These are phyloP conservation scores for Colletotrichum tropicicola DNA, from an alignment of 2,329 filamentous ascomycete species.

Conservation along the genomic window DNA sequence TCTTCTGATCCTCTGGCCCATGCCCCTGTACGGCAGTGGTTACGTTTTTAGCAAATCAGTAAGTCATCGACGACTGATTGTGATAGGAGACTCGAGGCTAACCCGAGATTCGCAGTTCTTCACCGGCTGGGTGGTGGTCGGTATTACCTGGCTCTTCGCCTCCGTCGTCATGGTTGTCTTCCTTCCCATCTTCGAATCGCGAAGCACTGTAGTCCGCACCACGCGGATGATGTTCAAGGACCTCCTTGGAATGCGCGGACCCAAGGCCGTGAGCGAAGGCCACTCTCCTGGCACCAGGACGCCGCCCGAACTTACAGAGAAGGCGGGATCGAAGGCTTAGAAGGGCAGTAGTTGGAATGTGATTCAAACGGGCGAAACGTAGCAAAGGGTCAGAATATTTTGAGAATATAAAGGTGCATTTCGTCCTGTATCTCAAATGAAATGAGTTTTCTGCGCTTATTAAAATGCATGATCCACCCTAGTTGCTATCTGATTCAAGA, in stretches of 20 bases:
- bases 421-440: too few relatives aligned
- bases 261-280: neutral
- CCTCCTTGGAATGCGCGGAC: neutral
- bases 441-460: too few relatives aligned
- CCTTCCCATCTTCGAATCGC: slow-evolving; percentile 28
- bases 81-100: neutral
- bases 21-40: slow-evolving; percentile 39
- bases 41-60: slow-evolving; percentile 38
- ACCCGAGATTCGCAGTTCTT: slow-evolving; percentile 62
- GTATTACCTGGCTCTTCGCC: slow-evolving; percentile 75
- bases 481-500: too few relatives aligned
- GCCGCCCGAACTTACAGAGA: slow-evolving; percentile 19
- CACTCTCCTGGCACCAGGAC: slow-evolving; percentile 2
- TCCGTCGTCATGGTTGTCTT: slow-evolving; percentile 30
- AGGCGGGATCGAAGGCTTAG: neutral
- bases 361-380: too few relatives aligned
- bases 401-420: too few relatives aligned
- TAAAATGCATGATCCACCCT: too few relatives aligned
- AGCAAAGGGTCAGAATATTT: too few relatives aligned
- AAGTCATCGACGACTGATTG: neutral
- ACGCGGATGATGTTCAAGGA: slow-evolving; percentile 28
- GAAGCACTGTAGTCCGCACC: slow-evolving; percentile 23
- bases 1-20: slow-evolving; percentile 39
- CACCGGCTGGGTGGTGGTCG: slow-evolving; percentile 76
- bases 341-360: too few relatives aligned